These are phyloP conservation scores for Calocybe cyanea DNA, from an alignment of 768 basidiomycete species.

Conservation along the genomic window DNA sequence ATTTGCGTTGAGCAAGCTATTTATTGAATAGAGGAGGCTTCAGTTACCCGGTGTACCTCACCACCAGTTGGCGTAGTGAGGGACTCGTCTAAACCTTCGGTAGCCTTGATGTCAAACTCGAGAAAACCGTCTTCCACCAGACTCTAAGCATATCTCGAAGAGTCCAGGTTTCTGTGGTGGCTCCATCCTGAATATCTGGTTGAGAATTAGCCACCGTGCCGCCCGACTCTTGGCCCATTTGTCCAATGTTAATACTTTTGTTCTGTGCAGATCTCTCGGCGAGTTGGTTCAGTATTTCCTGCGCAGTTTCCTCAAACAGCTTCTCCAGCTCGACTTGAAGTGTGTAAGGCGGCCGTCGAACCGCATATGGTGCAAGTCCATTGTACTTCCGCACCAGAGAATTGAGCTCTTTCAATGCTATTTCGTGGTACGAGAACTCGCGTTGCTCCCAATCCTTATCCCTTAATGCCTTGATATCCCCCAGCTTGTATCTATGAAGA, in stretches of 20 bases:
- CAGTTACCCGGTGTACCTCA: too few species aligned
- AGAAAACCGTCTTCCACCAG: slow-evolving; percentile 7
- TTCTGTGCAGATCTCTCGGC: slow-evolving; percentile 23
- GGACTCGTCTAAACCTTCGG: background rate
- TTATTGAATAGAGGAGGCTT: too few species aligned
- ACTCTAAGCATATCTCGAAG: slow-evolving; percentile 8
- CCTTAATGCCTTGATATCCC: slow-evolving; percentile 41
- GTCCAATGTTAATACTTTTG: slow-evolving; percentile 6
- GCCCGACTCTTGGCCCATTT: background rate
- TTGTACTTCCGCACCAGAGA: slow-evolving; percentile 77
- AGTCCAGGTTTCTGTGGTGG: slow-evolving; percentile 1
- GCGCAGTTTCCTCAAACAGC: slow-evolving; percentile 46
- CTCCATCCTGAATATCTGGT: background rate
- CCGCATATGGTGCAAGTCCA: slow-evolving; percentile 72
- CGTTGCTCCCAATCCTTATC: slow-evolving; percentile 70
- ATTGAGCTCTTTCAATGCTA: slow-evolving; percentile 70
- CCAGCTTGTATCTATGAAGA: slow-evolving; percentile 28
- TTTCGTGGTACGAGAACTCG: slow-evolving; percentile 64
- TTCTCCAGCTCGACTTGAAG: slow-evolving; percentile 55
- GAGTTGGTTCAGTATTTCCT: slow-evolving; percentile 46
- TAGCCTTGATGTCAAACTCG: slow-evolving; percentile 4
- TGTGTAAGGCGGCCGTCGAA: slow-evolving; percentile 60
- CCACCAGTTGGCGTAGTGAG: too few species aligned
- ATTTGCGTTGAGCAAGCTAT: too few species aligned
- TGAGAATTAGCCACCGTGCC: background rate